Evolutionary conservation across 2,329 filamentous ascomycete species (phyloP).

Genomic region (Colletotrichum euphorbiae): DNA sequence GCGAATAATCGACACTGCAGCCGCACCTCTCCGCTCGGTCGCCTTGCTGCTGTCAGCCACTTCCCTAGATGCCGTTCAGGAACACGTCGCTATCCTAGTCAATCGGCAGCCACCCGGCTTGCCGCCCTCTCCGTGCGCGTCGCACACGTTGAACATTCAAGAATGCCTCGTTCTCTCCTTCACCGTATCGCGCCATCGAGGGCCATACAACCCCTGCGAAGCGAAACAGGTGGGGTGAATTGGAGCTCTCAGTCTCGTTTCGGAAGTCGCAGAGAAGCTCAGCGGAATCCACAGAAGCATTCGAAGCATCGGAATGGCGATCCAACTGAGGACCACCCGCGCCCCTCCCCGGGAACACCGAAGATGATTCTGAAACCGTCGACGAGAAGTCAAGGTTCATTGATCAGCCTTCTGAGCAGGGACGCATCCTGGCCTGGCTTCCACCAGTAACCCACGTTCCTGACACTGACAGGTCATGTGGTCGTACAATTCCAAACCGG

Average conservation of each 20-base stretch:
- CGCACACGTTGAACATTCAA: constrained; percentile 24
- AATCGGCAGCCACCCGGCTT: constrained; percentile 22
- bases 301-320: constrained; percentile 31
- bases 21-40: constrained; percentile 1
- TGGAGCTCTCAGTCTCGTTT: constrained; percentile 26
- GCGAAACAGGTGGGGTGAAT: not conserved
- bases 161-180: constrained; percentile 28
- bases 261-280: constrained; percentile 40
- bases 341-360: constrained; percentile 38
- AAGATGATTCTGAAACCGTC: constrained; percentile 39
- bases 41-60: constrained; percentile 6
- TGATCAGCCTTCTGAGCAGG: constrained; percentile 36
- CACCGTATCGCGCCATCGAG: constrained; percentile 24
- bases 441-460: constrained; percentile 36
- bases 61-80: not conserved
- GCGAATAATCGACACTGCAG: constrained; percentile 5
- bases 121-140: constrained; percentile 3
- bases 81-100: not conserved
- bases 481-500: constrained; percentile 35
- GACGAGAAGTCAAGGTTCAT: constrained; percentile 33
- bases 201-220: constrained; percentile 20
- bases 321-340: constrained; percentile 11
- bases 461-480: constrained; percentile 40
- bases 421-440: constrained; percentile 25
- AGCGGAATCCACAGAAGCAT: constrained; percentile 37